Evolutionary conservation across 2,329 filamentous ascomycete genomes (phyloP), one percentile per base, ranked within the genome.

Genomic region (Colletotrichum karsti): DNA sequence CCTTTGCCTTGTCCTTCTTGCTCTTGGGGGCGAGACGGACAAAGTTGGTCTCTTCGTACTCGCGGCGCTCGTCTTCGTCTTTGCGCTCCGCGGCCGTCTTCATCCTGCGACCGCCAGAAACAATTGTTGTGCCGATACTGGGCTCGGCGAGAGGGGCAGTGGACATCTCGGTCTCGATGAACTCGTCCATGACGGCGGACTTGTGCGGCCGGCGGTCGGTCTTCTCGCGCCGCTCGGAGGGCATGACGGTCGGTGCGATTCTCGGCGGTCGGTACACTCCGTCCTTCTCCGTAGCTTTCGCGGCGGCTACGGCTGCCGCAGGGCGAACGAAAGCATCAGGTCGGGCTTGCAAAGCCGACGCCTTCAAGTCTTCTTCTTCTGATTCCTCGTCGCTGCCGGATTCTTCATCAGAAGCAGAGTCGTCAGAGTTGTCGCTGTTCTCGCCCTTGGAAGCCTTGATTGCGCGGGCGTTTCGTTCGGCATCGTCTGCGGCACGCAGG

Each of bases 21-120:
- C 90, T 93, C 79, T 93, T 89, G 74, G 90, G 91, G 12, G 95
- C 94, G 74, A 99, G 83, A 73, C 96, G 93, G 15, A 93, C 90
- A 75, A 98, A 95, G 82, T 99, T 97, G 73, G 85, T 88, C 82
- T 99, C 96, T 83, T 99, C 96, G 81, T 98, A 99, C 53, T 92
- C 89, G 67, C 88, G 88, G 62, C 93, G 86, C 81, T 97, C 95
- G 2, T 88, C 88, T 78, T 98, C 95, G 42, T 90, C 89, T 70
- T 90, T 90, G 63, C 93, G 88, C 77, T 98, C 92, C 35, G 89
- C 85, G 13, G 90, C 88, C 5, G 92, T 93, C 85, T 95, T 96
- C 75, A 90, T 89, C 77, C 90, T 90, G 70, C 95, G 89, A 35
- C 96, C 96, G 55, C 92, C 91, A 54, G 90, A 85, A 5, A 91